Percentiles rank a stretch among this genome's conserved stretches.
Evolutionary conservation across 2,329 filamentous ascomycete genomes (phyloP).

Genomic region (Hypoxylon sp.): DNA sequence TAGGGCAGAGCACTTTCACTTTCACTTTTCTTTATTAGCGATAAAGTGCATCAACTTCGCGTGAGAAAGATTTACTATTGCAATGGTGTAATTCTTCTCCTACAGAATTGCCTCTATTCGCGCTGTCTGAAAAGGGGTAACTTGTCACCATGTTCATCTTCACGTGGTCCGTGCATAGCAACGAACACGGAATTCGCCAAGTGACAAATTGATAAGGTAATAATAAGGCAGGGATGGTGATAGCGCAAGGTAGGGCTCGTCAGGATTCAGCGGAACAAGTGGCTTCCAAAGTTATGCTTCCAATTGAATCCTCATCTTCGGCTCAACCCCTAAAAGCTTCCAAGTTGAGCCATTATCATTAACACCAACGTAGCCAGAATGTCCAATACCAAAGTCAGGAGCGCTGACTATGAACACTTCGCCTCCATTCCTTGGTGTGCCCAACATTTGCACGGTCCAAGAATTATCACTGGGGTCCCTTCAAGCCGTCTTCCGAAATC

Average conservation of each 20-base stretch:
- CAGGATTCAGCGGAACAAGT: background rate
- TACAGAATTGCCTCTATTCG: background rate
- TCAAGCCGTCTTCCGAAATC: conserved; percentile 56
- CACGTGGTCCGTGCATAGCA: conserved; percentile 1
- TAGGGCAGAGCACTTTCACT: too few species aligned
- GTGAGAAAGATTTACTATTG: too few species aligned
- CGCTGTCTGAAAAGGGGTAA: background rate
- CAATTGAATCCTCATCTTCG: background rate
- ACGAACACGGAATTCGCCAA: background rate
- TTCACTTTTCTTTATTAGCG: too few species aligned
- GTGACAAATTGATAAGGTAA: background rate
- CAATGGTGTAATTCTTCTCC: too few species aligned
- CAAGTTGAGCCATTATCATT: background rate
- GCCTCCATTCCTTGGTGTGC: conserved; percentile 64
- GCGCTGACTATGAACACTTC: conserved; percentile 47
- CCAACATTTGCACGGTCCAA: conserved; percentile 59
- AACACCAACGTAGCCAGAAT: conserved; percentile 11
- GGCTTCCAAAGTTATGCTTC: background rate
- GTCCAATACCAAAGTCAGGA: conserved; percentile 8
- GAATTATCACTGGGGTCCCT: conserved; percentile 37
- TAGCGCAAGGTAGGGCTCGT: conserved; percentile 8
- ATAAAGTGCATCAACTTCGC: too few species aligned
- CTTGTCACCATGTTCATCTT: too few species aligned
- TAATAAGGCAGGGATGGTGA: conserved; percentile 5
- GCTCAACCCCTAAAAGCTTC: background rate